Conservation (phyloP, 2,329 filamentous ascomycete genomes). For the Xylariaceae sp. region DNA sequence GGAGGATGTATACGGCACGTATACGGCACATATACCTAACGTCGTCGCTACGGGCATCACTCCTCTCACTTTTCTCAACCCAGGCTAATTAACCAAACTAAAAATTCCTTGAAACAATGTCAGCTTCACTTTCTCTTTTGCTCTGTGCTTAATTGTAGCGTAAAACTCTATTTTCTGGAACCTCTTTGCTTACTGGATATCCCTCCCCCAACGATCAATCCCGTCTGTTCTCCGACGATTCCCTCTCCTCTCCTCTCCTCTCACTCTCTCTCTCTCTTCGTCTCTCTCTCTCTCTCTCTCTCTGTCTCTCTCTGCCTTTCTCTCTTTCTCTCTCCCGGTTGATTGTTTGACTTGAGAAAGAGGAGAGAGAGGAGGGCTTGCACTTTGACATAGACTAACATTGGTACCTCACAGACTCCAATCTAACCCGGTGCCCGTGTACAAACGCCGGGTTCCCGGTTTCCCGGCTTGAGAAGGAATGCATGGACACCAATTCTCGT, state of each 20-base stretch:
- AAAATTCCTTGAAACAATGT: neutral
- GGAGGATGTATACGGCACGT: too few species aligned
- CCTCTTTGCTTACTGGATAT: neutral
- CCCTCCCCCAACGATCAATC: neutral
- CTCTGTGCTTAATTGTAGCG: neutral
- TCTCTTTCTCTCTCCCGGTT: too few species aligned
- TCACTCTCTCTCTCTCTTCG: too few species aligned
- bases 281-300: too few species aligned
- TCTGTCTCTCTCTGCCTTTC: too few species aligned
- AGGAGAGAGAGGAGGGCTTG: too few species aligned
- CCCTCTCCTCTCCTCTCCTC: too few species aligned
- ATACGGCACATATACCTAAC: neutral
- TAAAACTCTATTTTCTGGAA: neutral
- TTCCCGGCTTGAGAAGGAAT: conserved; percentile 1
- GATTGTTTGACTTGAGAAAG: too few species aligned
- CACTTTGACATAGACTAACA: neutral
- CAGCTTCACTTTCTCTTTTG: neutral
- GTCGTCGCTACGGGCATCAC: too few species aligned
- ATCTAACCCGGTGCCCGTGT: neutral
- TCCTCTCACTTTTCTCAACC: neutral
- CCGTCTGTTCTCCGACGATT: neutral
- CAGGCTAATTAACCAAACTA: neutral
- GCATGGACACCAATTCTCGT: conserved; percentile 7
- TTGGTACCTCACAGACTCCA: neutral
- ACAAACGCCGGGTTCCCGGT: neutral